Evolutionary conservation across 2,329 filamentous ascomycete genomes (phyloP), one percentile per base, ranked within the genome.

Genomic region (Xylogone sp.): DNA sequence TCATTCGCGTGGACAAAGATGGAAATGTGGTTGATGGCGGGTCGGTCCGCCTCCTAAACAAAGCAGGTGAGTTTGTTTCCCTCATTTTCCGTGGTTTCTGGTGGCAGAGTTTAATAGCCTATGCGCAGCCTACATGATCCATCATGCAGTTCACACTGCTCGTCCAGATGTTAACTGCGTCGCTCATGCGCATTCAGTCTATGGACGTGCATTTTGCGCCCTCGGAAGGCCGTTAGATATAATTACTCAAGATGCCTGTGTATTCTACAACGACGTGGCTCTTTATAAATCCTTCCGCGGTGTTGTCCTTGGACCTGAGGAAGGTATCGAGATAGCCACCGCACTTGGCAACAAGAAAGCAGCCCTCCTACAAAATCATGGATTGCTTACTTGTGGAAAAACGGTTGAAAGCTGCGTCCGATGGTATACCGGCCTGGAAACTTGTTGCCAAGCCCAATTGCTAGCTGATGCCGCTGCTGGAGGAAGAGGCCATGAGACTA

Each of bases 21-120:
- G 85, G 85, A 2, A 69, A 80, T 21, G 76, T 88, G 21, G 77
- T 88, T 27, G 84, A 81, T 10, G 84, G 84, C 3, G 84, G 84
- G 0, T 62, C 68, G 10, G 53, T 55, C 24, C 56, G 64, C 19
- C 52, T 64, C 3, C 47, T 67, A 2, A 67, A 67, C 24, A 59
- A 56, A 45, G 65, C 65, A n/a, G 62, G 61, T 65, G 60, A 7
- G 24, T 47, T 18, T 6, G 10, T 16, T 12, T 24, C 10, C 10
- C 18, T 27, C 27, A 22, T 18, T 39, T 39, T 9, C n/a, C 13
- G 24, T 27, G 24, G 6, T 39, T 18, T 9, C 44, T 51, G 42
- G 43, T 16, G 12, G 2, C 2, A 19, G 12, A 39, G 3, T 2
- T 8, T 6, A 27, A 34, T 6, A 50, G 42, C 13, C 49, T 34